Percentiles rank a stretch among this genome's conserved stretches.
phyloP scores from a whole-genome alignment of 257 asterid genomes.

The Voacanga thouarsii region DNA sequence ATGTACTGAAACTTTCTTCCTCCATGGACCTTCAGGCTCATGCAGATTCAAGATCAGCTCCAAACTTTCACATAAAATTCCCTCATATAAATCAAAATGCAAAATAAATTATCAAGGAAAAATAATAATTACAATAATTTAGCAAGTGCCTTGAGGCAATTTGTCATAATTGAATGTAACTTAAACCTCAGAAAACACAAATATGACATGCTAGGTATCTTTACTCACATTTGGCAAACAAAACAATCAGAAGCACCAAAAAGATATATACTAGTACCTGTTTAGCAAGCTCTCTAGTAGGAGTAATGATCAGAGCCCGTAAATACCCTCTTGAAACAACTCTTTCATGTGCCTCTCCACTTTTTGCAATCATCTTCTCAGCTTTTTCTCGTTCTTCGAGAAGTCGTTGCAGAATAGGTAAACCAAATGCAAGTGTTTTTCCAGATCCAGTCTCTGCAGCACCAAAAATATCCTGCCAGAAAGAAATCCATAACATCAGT shows the following conservation, averaged over 20 bases:
- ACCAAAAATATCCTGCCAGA: constrained; percentile 88
- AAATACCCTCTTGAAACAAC: constrained; percentile 53
- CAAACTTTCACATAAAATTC: neutral
- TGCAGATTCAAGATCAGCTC: neutral
- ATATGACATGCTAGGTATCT: neutral
- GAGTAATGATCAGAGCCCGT: constrained; percentile 89
- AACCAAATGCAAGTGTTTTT: constrained; percentile 96
- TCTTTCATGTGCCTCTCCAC: constrained; percentile 57
- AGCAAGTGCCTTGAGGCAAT: too few relatives aligned
- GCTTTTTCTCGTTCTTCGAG: constrained; percentile 84
- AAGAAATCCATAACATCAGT: constrained; percentile 29
- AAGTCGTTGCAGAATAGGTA: constrained; percentile 90
- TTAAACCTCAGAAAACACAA: neutral
- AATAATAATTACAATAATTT: neutral
- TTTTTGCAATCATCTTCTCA: constrained; percentile 45
- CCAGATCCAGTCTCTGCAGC: constrained; percentile 99
- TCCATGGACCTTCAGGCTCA: neutral
- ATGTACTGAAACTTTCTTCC: neutral
- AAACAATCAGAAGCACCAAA: constrained; percentile 6
- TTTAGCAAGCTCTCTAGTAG: constrained; percentile 97
- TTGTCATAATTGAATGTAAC: neutral
- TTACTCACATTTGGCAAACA: neutral
- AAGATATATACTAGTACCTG: constrained; percentile 50
- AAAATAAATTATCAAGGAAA: too few relatives aligned
- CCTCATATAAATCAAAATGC: too few relatives aligned